phyloP scores from a whole-genome alignment of 2,329 filamentous ascomycete species.

The Neoarthrinium moseri region DNA sequence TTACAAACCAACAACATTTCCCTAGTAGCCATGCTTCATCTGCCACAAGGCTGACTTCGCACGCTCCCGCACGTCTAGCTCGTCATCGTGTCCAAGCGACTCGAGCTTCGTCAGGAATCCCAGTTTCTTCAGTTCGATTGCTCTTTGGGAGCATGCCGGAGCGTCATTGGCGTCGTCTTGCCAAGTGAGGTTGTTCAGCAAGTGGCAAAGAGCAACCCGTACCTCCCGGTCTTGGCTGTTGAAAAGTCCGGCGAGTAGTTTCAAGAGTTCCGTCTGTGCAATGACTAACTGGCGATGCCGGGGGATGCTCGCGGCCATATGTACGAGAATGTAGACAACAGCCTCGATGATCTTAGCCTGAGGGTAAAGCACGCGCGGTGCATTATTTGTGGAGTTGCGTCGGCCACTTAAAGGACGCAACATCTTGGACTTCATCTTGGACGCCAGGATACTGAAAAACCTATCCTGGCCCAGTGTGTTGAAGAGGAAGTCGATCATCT shows the following conservation, averaged over 20 bases:
- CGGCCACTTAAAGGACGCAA: constrained; percentile 52
- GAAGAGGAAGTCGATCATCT: constrained; percentile 86
- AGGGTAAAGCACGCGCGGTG: constrained; percentile 53
- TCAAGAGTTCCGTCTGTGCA: constrained; percentile 73
- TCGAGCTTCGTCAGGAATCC: constrained; percentile 69
- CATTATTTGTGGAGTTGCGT: constrained; percentile 23
- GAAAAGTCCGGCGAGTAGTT: constrained; percentile 71
- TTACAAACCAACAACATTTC: no score
- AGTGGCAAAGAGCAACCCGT: constrained; percentile 75
- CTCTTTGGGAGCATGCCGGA: constrained; percentile 64
- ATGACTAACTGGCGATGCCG: constrained; percentile 77
- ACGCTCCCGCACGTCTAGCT: constrained; percentile 80
- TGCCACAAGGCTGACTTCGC: constrained; percentile 78
- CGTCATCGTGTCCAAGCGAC: constrained; percentile 63
- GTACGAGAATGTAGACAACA: constrained; percentile 79
- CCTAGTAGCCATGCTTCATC: constrained; percentile 54
- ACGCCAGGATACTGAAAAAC: constrained; percentile 77
- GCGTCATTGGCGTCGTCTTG: constrained; percentile 72
- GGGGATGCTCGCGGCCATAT: constrained; percentile 80
- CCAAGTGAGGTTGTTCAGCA: constrained; percentile 83
- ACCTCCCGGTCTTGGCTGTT: constrained; percentile 71
- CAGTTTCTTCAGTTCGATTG: constrained; percentile 65
- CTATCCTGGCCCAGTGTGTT: constrained; percentile 71
- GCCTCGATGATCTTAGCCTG: constrained; percentile 71
- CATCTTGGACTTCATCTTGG: constrained; percentile 68